Percentiles rank a stretch among this genome's conserved stretches.
Conservation (phyloP, 1,284 basidiomycete species). For the Melanopsichium pennsylvanicum region DNA sequence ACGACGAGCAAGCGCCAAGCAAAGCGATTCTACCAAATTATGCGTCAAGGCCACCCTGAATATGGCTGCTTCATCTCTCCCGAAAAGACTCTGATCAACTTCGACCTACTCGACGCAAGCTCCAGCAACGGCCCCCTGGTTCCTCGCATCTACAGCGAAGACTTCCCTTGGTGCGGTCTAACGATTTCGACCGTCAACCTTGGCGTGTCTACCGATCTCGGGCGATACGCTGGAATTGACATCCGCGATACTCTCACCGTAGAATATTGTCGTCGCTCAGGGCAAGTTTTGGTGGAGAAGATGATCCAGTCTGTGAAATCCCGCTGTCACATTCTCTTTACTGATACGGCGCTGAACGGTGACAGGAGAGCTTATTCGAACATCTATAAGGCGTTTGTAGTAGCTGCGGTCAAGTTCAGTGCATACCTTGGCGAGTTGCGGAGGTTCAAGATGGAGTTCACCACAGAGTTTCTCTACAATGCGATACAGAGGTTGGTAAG, state of each 20-base stretch:
- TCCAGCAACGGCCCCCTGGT: constrained; percentile 19
- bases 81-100: constrained; percentile 89
- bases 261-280: constrained; percentile 53
- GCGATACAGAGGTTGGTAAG: constrained; percentile 30
- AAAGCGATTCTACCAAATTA: constrained; percentile 76
- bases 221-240: constrained; percentile 42
- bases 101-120: constrained; percentile 75
- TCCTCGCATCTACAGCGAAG: constrained; percentile 50
- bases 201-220: constrained; percentile 52
- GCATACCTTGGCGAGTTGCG: constrained; percentile 74
- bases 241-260: constrained; percentile 66
- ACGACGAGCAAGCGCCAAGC: constrained; percentile 77
- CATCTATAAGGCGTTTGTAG: constrained; percentile 84
- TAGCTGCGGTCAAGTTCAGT: constrained; percentile 87
- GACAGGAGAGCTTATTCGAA: constrained; percentile 76
- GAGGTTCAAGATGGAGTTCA: constrained; percentile 67
- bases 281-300: constrained; percentile 54
- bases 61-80: constrained; percentile 89
- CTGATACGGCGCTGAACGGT: constrained; percentile 78
- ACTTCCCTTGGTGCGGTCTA: constrained; percentile 64
- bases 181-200: constrained; percentile 48
- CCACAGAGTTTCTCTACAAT: constrained; percentile 11
- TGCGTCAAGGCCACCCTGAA: constrained; percentile 78
- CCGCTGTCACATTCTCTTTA: constrained; percentile 75
- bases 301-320: constrained; percentile 53